Evolutionary conservation across 2,329 filamentous ascomycete genomes (phyloP).

Genomic region (Arthrobotrys pseudoclavata): DNA sequence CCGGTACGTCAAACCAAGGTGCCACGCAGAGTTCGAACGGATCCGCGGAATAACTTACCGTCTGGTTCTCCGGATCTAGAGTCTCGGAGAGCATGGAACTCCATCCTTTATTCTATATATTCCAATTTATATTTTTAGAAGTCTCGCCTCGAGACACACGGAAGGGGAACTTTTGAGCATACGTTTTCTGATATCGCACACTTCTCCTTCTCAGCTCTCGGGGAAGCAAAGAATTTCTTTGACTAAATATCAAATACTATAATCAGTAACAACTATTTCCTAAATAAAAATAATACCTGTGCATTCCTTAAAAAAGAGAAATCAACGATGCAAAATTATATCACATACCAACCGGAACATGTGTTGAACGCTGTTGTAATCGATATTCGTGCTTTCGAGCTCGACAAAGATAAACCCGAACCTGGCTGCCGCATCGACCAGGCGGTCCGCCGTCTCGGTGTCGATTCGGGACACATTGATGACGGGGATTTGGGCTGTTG

Average conservation of each 20-base stretch:
- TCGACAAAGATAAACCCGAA: constrained; percentile 93
- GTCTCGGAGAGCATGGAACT: constrained; percentile 88
- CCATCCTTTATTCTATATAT: constrained; percentile 86
- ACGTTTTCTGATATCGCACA: constrained; percentile 79
- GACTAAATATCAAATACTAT: constrained; percentile 70
- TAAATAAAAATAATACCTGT: not conserved
- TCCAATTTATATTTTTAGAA: not conserved
- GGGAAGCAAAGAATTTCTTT: constrained; percentile 78
- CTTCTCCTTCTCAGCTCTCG: constrained; percentile 78
- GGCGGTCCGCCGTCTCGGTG: constrained; percentile 73
- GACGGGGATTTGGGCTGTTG: constrained; percentile 74
- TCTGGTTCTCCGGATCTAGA: constrained; percentile 84
- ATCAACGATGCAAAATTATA: not conserved
- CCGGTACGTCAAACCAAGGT: not conserved
- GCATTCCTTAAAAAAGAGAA: not conserved
- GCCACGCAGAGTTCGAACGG: too few species aligned
- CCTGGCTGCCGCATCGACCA: constrained; percentile 83
- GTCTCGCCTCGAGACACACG: not conserved
- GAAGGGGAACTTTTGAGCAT: constrained; percentile 39
- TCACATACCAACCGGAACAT: constrained; percentile 79
- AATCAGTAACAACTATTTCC: not conserved
- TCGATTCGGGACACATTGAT: constrained; percentile 80
- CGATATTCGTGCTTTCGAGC: constrained; percentile 79
- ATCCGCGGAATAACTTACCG: constrained; percentile 72
- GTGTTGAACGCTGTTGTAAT: constrained; percentile 74